Percentiles rank a stretch among this genome's conserved stretches.
Conservation (phyloP, 306 rosid genomes). For the Cicer cuneatum region DNA sequence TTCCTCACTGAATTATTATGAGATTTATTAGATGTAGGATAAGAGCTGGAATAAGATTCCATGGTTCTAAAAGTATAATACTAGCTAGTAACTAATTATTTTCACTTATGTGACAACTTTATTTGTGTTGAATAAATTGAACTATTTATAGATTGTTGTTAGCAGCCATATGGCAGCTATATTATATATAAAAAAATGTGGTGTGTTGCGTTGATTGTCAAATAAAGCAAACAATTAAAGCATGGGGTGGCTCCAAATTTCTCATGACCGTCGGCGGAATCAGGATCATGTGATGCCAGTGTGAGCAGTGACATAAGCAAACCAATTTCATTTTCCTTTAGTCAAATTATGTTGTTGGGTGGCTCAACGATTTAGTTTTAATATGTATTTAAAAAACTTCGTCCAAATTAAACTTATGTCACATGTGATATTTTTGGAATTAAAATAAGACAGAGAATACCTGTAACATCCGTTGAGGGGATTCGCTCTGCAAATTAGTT, state of each 20-base stretch:
- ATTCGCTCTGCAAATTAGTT: no score
- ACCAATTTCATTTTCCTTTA: not conserved
- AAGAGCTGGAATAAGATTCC: conserved; percentile 55
- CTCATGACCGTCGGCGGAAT: conserved; percentile 2
- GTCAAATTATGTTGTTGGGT: conserved; percentile 2
- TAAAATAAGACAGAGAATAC: no score
- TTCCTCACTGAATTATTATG: conserved; percentile 44
- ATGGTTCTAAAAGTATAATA: conserved; percentile 12
- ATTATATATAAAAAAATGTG: not conserved
- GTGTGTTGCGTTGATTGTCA: conserved; percentile 1
- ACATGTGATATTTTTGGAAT: no score
- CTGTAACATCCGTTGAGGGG: no score
- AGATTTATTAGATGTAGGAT: conserved; percentile 47
- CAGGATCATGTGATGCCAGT: not conserved
- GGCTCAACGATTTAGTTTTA: not conserved
- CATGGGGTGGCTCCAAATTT: not conserved
- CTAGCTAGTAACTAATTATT: no score
- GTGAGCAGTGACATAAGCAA: conserved; percentile 1
- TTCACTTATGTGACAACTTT: not conserved
- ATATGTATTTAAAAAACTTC: not conserved
- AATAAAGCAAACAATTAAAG: not conserved
- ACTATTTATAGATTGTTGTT: conserved; percentile 50
- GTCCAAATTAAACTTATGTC: not conserved
- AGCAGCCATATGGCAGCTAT: conserved; percentile 7
- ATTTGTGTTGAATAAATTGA: not conserved